Percentiles rank a stretch among this genome's conserved stretches.
These are phyloP conservation scores for Wickerhamiella vanderwaltii DNA, from an alignment of 805 yeast genomes.

Conservation along the genomic window DNA sequence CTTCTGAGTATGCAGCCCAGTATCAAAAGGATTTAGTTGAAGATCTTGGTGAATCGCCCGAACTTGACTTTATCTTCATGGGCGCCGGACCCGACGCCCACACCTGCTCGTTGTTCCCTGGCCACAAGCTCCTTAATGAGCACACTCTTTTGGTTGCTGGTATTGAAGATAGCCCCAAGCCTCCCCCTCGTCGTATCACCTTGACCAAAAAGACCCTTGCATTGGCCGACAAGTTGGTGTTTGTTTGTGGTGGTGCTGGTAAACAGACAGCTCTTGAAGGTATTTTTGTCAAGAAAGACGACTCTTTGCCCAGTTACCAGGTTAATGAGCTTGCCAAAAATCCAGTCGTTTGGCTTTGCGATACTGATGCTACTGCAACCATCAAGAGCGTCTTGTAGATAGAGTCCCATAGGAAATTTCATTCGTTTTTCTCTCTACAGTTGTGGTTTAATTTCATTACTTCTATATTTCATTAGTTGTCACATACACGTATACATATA, in stretches of 20 bases:
- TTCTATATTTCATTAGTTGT: no score
- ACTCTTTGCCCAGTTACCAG: constrained; percentile 49
- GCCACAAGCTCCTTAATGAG: constrained; percentile 55
- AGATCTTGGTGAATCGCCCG: constrained; percentile 26
- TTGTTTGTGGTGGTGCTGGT: constrained; percentile 82
- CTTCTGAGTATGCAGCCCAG: constrained; percentile 45
- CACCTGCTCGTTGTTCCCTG: constrained; percentile 87
- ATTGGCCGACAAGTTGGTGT: constrained; percentile 45
- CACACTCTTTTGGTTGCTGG: constrained; percentile 41
- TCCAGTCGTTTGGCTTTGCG: constrained; percentile 70
- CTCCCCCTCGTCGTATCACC: constrained; percentile 83
- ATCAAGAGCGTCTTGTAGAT: constrained; percentile 4
- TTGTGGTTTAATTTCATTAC: no score
- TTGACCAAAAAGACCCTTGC: constrained; percentile 68
- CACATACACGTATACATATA: no score
- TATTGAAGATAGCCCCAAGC: constrained; percentile 79
- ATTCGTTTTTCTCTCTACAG: no score
- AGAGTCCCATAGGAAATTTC: no score
- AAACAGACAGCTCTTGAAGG: constrained; percentile 62
- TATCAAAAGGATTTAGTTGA: constrained; percentile 50
- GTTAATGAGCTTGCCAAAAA: constrained; percentile 46
- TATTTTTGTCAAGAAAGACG: constrained; percentile 42
- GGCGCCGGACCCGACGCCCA: constrained; percentile 98
- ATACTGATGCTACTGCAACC: constrained; percentile 57
- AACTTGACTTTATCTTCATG: constrained; percentile 53